Evolutionary conservation across 768 basidiomycete species (phyloP), one percentile per base, ranked within the genome.

Genomic region (Termitomyces sp.): DNA sequence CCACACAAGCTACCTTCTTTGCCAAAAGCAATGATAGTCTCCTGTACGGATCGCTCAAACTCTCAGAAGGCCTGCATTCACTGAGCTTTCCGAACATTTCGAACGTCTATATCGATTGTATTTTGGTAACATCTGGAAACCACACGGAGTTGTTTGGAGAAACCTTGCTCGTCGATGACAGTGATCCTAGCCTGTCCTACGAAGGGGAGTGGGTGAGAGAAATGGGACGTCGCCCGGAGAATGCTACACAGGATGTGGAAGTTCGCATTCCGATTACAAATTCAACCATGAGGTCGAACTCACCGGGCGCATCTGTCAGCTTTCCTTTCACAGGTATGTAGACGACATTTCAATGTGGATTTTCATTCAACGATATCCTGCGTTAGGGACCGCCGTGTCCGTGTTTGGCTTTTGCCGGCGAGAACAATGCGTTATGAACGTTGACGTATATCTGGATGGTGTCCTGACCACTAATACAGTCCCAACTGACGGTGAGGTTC

Each of bases 401-500:
- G 50, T 26, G 26, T 52, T 44, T 16, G 57, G 57, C 12, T 40
- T 20, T 58, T 52, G 32, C 33, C 23, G 46, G 2, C 50, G 26
- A 16, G 33, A 46, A 16, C 7, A 35, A 18, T 41, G 36, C 23
- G 7, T 18, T 23, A 5, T 7, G 0, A 35, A 6, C 7, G 43
- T 58, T 16, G 57, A 58, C 23, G 40, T 52, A 16, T 58, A 51
- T 18, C 32, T 58, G 14, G 57, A 58, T 30, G 57, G 50, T 13
- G 50, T 44, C 20, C 33, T 52, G 8, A 9, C 41, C 30, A 23
- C 43, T 13, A 52, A 36, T 28, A 33, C 33, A 12, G 12, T 7
- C 12, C 26, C 20, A 33, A 43, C 12, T 10, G 26, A 10, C 41
- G 3, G 18, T 26, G 41, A 44, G 7, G 14, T 36, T 8, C 43